phyloP scores from a whole-genome alignment of 2,329 filamentous ascomycete genomes.

The Calonectria montana region DNA sequence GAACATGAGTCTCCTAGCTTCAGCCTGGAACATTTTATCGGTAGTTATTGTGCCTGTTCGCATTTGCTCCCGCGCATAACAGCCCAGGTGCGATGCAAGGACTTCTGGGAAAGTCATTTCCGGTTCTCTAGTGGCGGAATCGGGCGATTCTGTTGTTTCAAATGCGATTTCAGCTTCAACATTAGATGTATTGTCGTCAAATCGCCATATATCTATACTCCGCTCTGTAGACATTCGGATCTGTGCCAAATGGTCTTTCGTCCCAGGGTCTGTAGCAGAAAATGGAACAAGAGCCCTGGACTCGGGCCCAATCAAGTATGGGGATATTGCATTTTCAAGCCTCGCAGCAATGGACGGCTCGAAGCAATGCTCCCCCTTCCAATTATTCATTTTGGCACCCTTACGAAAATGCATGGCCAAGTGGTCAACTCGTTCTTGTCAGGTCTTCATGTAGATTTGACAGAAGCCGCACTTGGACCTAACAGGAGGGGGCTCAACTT shows the following conservation, averaged over 20 bases:
- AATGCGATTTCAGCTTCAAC: neutral
- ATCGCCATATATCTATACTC: neutral
- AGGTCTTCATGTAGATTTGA: constrained; percentile 34
- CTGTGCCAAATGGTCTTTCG: constrained; percentile 37
- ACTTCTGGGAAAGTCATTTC: constrained; percentile 30
- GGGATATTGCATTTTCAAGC: constrained; percentile 12
- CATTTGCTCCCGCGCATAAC: constrained; percentile 39
- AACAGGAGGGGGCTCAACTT: constrained; percentile 35
- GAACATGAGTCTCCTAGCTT: constrained; percentile 41
- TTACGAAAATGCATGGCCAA: constrained; percentile 39
- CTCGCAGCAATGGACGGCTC: constrained; percentile 20
- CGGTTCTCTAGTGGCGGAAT: neutral
- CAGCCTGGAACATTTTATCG: constrained; percentile 43
- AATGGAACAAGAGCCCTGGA: constrained; percentile 38
- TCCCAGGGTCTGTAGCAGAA: constrained; percentile 38
- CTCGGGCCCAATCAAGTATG: constrained; percentile 30
- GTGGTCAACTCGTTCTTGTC: constrained; percentile 43
- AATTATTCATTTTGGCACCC: constrained; percentile 39
- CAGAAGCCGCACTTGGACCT: constrained; percentile 47
- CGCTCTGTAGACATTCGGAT: constrained; percentile 16
- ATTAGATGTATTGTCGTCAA: neutral
- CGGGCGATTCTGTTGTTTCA: neutral
- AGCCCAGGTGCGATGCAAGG: constrained; percentile 32
- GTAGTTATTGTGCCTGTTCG: constrained; percentile 33
- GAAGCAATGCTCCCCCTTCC: constrained; percentile 39